Conservation (phyloP, 2,329 filamentous ascomycete genomes). For the Sarocladiaceae sp. region DNA sequence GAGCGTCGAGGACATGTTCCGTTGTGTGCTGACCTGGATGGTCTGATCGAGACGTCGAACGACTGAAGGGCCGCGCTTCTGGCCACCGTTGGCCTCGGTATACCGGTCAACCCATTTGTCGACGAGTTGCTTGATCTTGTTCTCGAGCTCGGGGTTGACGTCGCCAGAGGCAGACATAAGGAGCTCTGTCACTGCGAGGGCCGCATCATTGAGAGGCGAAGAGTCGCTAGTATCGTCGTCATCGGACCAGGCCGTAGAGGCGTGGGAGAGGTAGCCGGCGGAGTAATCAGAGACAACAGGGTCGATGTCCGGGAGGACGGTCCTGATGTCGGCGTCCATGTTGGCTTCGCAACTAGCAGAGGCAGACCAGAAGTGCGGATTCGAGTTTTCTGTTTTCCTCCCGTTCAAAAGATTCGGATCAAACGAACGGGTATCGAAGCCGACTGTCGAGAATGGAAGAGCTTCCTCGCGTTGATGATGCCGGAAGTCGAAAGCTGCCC, state of each 20-base stretch:
- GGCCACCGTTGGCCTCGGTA: slow-evolving; percentile 64
- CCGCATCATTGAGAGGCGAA: slow-evolving; percentile 79
- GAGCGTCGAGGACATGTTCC: slow-evolving; percentile 93
- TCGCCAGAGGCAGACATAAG: slow-evolving; percentile 90
- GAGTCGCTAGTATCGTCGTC: slow-evolving; percentile 59
- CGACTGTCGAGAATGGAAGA: too few species aligned
- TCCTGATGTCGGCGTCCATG: slow-evolving; percentile 86
- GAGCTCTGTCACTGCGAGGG: slow-evolving; percentile 76
- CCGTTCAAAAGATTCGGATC: too few species aligned
- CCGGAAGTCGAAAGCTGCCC: too few species aligned
- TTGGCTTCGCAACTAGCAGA: too few species aligned
- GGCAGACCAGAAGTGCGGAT: too few species aligned
- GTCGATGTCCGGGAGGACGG: slow-evolving; percentile 80
- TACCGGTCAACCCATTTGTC: slow-evolving; percentile 84
- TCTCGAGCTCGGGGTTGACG: slow-evolving; percentile 63
- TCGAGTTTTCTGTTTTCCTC: too few species aligned
- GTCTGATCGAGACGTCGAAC: slow-evolving; percentile 88
- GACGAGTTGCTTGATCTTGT: slow-evolving; percentile 75
- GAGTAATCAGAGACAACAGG: slow-evolving; percentile 87
- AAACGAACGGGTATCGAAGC: too few species aligned
- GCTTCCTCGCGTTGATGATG: too few species aligned
- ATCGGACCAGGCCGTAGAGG: slow-evolving; percentile 77
- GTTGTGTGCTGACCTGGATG: slow-evolving; percentile 86
- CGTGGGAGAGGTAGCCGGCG: slow-evolving; percentile 89
- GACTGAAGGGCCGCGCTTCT: slow-evolving; percentile 65